Evolutionary conservation across 768 basidiomycete genomes (phyloP), one percentile per base, ranked within the genome.

Genomic region (Mycena alexandri): DNA sequence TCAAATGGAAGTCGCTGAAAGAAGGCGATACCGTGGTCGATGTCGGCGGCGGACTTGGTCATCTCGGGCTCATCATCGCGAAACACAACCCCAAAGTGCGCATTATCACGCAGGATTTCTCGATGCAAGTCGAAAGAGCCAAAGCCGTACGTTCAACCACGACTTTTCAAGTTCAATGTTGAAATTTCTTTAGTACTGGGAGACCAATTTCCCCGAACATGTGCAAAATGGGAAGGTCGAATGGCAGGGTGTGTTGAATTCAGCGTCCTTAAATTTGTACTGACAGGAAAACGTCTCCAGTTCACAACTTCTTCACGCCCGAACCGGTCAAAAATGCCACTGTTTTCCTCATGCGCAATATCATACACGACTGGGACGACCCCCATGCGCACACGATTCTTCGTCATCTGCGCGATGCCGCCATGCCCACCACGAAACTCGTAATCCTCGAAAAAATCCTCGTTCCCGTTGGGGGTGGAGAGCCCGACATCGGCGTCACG

Each of bases 351-450:
- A 25, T 78, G 10, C 68, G 76, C 16, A 51, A 60, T 42, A 74
- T 77, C 57, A 43, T 77, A 17, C 79, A 80, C 69, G 74, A 79
- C 65, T 78, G 78, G 77, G 47, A 71, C 17, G 76, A 79, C 63
- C 61, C 55, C 3, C 63, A 71, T 43, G 67, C 63, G 44, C n/a
- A 43, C n/a, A 59, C 61, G 46, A 72, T 79, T 62, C 70, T 80
- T 6, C n/a, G 55, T n/a, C 61, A 72, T 16, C 71, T 79, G 13
- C 73, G 77, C 16, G 70, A 52, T 2, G 76, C 75, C 2, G 77
- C 78, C 6, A 29, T 50, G 5, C 53, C 74, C 1, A 38, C 50
- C 4, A 79, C 79, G 21, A 66, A 67, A 46, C 73, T 79, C 25
- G 53, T 80, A 53, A 34, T 79, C 24, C 57, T 78, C 42, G 79